A percentile compares a stretch with the other conserved stretches of the same genome.
These are phyloP conservation scores for Forsythia viridissima DNA, from an alignment of 257 asterid species.

Conservation along the genomic window DNA sequence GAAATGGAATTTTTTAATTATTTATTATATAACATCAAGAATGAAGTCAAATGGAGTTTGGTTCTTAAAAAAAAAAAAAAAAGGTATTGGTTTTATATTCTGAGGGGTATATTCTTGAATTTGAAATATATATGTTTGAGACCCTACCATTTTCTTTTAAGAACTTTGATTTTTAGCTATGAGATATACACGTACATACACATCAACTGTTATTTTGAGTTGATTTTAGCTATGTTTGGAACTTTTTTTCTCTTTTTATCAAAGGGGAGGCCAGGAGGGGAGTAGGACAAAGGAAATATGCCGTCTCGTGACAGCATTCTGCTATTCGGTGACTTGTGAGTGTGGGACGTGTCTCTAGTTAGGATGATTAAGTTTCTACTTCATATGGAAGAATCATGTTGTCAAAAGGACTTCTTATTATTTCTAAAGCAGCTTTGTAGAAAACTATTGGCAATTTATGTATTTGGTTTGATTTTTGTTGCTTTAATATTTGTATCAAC, in stretches of 20 bases:
- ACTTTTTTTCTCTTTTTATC: neutral
- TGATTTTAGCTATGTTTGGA: neutral
- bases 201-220: neutral
- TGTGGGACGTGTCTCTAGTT: slow-evolving; percentile 6
- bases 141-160: neutral
- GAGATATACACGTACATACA: neutral
- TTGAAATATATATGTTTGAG: neutral
- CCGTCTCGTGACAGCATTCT: neutral
- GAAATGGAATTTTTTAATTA: neutral
- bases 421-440: slow-evolving; percentile 6
- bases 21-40: neutral
- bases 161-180: neutral
- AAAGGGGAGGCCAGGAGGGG: slow-evolving; percentile 1
- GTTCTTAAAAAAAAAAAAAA: neutral
- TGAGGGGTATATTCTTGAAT: neutral
- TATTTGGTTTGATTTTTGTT: slow-evolving; percentile 11
- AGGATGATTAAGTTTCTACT: neutral
- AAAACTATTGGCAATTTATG: slow-evolving; percentile 21
- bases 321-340: neutral
- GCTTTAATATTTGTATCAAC: neutral
- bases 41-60: neutral
- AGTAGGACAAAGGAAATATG: neutral
- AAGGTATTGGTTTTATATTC: neutral
- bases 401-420: slow-evolving; percentile 12
- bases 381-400: neutral